Conservation (phyloP, 371 early-diverging fungal genomes). For the Nematocida ausubeli region DNA sequence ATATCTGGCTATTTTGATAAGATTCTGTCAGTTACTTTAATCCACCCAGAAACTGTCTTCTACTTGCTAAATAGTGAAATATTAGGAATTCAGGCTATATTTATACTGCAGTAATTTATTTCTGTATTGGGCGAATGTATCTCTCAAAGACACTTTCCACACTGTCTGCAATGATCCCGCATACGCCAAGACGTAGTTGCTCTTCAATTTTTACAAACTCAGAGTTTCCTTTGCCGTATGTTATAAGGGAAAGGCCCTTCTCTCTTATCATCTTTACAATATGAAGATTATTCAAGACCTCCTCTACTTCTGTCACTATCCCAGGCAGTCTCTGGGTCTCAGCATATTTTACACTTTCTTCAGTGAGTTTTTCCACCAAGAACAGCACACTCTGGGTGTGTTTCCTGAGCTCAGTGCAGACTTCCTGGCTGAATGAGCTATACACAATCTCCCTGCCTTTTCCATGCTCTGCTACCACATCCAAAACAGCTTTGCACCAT, state of each 20-base stretch:
- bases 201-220: neutral
- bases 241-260: neutral
- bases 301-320: constrained; percentile 44
- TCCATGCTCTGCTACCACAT: neutral
- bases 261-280: neutral
- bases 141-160: neutral
- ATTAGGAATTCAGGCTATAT: too few relatives aligned
- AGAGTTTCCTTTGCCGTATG: constrained; percentile 34
- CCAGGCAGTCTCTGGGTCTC: neutral
- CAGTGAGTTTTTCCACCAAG: constrained; percentile 30
- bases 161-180: constrained; percentile 33
- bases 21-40: too few relatives aligned
- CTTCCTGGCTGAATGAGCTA: constrained; percentile 33
- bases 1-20: too few relatives aligned
- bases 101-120: too few relatives aligned
- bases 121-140: neutral
- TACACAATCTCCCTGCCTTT: constrained; percentile 2
- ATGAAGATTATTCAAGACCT: neutral
- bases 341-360: neutral
- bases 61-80: too few relatives aligned
- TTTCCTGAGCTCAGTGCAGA: constrained; percentile 15
- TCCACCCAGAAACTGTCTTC: too few relatives aligned
- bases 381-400: neutral
- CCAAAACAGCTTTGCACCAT: neutral
- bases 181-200: constrained; percentile 18